These are phyloP conservation scores for Neonectria sp. DNA, from an alignment of 2,329 filamentous ascomycete genomes.

Conservation along the genomic window DNA sequence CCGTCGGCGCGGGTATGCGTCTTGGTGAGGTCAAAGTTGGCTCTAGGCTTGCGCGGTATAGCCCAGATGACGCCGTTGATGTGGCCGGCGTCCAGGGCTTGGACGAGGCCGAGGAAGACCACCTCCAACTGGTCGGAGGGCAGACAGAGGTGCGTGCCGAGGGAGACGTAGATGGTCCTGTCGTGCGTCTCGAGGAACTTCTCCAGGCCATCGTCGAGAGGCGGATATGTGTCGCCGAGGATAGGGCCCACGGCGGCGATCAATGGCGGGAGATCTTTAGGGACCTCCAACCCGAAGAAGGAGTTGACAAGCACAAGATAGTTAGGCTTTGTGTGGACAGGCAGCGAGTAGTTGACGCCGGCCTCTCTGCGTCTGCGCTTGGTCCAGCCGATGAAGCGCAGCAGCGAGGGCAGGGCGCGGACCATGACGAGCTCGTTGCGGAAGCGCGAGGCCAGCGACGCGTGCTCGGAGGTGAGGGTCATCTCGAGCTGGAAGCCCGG, in stretches of 20 bases:
- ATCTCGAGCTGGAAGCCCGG: constrained; percentile 59
- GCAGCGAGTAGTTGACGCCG: constrained; percentile 52
- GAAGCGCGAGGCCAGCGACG: constrained; percentile 55
- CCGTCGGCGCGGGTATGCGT: constrained; percentile 16
- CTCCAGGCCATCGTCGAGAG: constrained; percentile 44
- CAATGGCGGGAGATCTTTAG: constrained; percentile 56
- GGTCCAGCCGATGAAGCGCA: constrained; percentile 50
- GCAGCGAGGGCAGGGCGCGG: constrained; percentile 48
- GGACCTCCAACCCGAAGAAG: constrained; percentile 60
- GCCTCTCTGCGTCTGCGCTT: constrained; percentile 51
- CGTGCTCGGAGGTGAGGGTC: constrained; percentile 55
- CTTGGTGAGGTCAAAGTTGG: constrained; percentile 39
- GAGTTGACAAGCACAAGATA: constrained; percentile 61
- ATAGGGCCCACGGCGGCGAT: constrained; percentile 56
- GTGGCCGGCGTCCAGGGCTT: constrained; percentile 42
- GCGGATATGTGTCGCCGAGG: constrained; percentile 52
- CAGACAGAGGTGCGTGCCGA: constrained; percentile 59
- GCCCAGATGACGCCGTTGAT: constrained; percentile 60
- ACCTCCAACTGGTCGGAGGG: constrained; percentile 48
- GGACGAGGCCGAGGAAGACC: constrained; percentile 51
- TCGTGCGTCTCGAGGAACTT: constrained; percentile 52
- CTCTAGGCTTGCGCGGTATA: constrained; percentile 43
- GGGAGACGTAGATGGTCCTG: constrained; percentile 57
- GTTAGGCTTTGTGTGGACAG: constrained; percentile 53
- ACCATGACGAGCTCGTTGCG: constrained; percentile 53